A percentile compares a stretch with the other conserved stretches of the same genome.
Conservation (phyloP, 495 filamentous ascomycete genomes). For the Aspergillus funiculosus region DNA sequence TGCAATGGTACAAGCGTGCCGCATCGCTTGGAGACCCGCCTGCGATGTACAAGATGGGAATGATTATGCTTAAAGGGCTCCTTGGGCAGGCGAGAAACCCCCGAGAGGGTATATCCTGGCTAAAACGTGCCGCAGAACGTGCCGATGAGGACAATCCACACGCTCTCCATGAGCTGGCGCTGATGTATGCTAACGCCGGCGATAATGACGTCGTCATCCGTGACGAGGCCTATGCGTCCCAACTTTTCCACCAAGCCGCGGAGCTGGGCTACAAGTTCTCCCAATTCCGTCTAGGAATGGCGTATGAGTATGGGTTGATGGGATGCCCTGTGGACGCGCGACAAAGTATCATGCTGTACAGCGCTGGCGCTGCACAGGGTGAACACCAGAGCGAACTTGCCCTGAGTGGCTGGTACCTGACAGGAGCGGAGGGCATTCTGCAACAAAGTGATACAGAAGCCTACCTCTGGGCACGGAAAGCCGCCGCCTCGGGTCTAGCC, state of each 20-base stretch:
- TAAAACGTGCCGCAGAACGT: conserved; percentile 86
- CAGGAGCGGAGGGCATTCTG: conserved; percentile 79
- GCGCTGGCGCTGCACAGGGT: conserved; percentile 81
- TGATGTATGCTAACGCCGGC: conserved; percentile 71
- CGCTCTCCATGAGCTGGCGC: conserved; percentile 84
- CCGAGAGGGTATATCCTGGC: conserved; percentile 79
- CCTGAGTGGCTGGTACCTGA: conserved; percentile 93
- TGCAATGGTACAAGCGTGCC: conserved; percentile 96
- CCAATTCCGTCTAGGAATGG: conserved; percentile 80
- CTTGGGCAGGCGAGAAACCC: conserved; percentile 81
- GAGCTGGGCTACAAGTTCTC: conserved; percentile 91
- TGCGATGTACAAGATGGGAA: conserved; percentile 97
- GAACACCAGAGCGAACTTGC: conserved; percentile 94
- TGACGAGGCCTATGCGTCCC: conserved; percentile 71
- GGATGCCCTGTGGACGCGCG: conserved; percentile 76
- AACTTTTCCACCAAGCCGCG: conserved; percentile 81
- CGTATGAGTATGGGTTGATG: conserved; percentile 85
- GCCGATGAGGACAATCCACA: conserved; percentile 90
- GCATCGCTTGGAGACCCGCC: conserved; percentile 83
- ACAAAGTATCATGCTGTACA: conserved; percentile 87
- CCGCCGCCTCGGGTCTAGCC: conserved; percentile 71
- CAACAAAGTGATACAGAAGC: conserved; percentile 93
- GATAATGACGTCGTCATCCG: conserved; percentile 65
- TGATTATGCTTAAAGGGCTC: conserved; percentile 91
- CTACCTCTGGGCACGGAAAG: conserved; percentile 94